Percentiles rank a stretch among this genome's conserved stretches.
Conservation (phyloP, 2,329 filamentous ascomycete species). For the Gremmenia infestans region DNA sequence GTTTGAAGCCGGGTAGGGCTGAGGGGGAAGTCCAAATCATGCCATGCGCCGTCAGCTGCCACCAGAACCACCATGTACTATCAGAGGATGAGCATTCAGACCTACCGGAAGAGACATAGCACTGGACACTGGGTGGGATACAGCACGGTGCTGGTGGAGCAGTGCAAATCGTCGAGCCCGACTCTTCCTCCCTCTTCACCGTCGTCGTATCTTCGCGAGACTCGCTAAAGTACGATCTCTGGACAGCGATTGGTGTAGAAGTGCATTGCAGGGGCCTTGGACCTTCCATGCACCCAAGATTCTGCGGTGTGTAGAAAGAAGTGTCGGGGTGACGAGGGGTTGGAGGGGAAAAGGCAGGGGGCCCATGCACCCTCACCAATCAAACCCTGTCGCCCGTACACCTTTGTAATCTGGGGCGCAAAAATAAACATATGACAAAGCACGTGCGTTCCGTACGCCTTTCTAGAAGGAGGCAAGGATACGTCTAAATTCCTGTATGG, state of each 20-base stretch:
- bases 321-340: neutral
- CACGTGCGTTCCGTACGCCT: slow-evolving; percentile 30
- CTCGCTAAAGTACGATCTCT: slow-evolving; percentile 7
- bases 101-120: neutral
- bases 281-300: slow-evolving; percentile 6
- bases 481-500: neutral
- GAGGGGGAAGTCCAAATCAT: neutral
- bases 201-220: slow-evolving; percentile 9
- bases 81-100: neutral
- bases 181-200: slow-evolving; percentile 2
- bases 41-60: neutral
- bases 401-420: slow-evolving; percentile 17
- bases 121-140: neutral
- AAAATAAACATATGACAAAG: slow-evolving; percentile 30
- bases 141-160: neutral
- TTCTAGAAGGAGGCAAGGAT: slow-evolving; percentile 23
- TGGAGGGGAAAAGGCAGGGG: neutral
- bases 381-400: neutral
- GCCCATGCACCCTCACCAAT: neutral
- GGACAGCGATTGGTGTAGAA: slow-evolving; percentile 1
- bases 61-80: neutral
- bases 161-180: neutral
- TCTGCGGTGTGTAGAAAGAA: slow-evolving; percentile 12
- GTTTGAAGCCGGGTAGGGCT: neutral
- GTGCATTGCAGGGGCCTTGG: slow-evolving; percentile 7